Evolutionary conservation across 495 filamentous ascomycete species (phyloP).

Genomic region (Penicillium samsonianum): DNA sequence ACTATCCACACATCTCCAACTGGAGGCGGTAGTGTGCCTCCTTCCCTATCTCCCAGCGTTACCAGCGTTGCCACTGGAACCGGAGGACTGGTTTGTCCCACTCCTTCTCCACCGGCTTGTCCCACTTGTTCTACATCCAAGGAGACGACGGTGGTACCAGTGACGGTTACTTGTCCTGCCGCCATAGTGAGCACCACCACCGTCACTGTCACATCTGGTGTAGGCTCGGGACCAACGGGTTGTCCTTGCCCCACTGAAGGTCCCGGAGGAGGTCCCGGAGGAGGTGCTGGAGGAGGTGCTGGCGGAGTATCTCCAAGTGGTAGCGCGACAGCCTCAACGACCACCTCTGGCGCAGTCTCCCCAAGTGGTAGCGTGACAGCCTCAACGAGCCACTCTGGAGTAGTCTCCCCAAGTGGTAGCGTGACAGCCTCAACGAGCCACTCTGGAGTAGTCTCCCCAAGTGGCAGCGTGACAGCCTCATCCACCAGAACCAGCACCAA

Average conservation of each 20-base stretch:
- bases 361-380: background rate
- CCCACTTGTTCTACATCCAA: background rate
- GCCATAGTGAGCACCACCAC: conserved; percentile 1
- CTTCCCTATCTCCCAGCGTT: background rate
- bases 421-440: background rate
- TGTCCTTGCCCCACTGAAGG: background rate
- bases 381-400: background rate
- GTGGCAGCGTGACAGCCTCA: background rate
- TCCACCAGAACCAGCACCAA: conserved; percentile 3
- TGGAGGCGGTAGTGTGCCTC: conserved; percentile 3
- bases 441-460: background rate
- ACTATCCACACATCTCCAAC: background rate
- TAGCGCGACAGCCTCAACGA: background rate
- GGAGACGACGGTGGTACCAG: background rate
- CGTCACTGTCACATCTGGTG: conserved; percentile 4
- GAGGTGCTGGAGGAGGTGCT: background rate
- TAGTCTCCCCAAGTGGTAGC: background rate
- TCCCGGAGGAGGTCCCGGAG: conserved; percentile 1
- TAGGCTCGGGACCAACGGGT: background rate
- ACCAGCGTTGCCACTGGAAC: background rate
- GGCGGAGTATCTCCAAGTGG: background rate
- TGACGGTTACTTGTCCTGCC: conserved; percentile 8
- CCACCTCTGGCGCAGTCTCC: background rate
- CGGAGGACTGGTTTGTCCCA: background rate
- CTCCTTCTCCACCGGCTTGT: background rate